A percentile compares a stretch with the other conserved stretches of the same genome.
These are phyloP conservation scores for Acanthamoeba quina DNA, from an alignment of 208 protist species.

Conservation along the genomic window DNA sequence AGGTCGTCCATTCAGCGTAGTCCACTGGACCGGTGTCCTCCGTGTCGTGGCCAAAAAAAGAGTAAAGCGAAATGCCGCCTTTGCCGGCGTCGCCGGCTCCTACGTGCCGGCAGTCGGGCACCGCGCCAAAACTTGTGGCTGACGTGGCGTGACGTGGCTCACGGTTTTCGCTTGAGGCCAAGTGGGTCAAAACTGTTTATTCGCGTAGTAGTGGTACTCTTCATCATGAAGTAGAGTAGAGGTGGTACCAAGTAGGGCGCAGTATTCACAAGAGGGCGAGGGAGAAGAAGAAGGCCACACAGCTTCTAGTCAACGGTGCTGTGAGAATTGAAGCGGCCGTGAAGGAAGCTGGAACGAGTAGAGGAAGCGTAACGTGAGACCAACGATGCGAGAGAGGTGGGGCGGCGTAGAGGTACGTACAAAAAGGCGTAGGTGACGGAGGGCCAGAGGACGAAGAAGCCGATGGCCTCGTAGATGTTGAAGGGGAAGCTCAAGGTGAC, in stretches of 20 bases:
- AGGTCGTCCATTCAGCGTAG: too few species aligned
- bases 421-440: background rate
- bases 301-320: background rate
- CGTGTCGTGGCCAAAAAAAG: background rate
- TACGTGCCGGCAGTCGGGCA: background rate
- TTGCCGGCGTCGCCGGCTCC: background rate
- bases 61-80: background rate
- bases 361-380: background rate
- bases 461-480: conserved; percentile 37
- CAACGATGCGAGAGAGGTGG: background rate
- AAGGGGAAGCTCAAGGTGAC: conserved; percentile 30
- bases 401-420: background rate
- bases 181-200: background rate
- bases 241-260: background rate
- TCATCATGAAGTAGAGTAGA: too few species aligned
- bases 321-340: background rate
- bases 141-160: background rate
- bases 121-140: background rate
- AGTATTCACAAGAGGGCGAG: conserved; percentile 7
- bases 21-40: too few species aligned
- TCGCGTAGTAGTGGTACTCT: background rate
- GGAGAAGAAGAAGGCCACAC: background rate
- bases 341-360: background rate
- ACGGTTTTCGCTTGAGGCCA: too few species aligned
- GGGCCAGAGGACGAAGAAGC: conserved; percentile 39